Base-by-base conservation (phyloP, 2,329 filamentous ascomycete species). In the Fusarium clavum region DNA sequence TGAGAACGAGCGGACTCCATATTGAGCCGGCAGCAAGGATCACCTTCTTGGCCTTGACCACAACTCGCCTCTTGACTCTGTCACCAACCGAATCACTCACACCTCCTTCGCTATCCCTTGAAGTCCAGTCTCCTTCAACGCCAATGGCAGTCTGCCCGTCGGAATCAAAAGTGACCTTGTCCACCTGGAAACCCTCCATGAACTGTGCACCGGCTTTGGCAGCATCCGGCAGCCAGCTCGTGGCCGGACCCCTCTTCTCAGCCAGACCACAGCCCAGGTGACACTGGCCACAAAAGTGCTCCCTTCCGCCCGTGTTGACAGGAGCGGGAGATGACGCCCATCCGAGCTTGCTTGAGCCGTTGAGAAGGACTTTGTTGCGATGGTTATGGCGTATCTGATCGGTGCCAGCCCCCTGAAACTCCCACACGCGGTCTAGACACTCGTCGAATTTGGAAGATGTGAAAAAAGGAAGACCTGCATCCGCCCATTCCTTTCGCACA, bases 401-500 rank as follows among this genome's bases (percentile, higher is more conserved):
- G 0, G 87, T 83, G 13, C 87, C 87, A 16, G 93, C 93, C 27
- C 94, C 94, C 89, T 97, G 94, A 11, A 88, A 87, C 6, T 89
- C 83, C 77, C 91, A 96, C 3, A 98, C 92, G 11, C 90, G 87
- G 76, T 97, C 93, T 22, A 97, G 80, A 58, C 87, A 92, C n/a
- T 87, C 85, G 77, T 97, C 94, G 75, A 91, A 98, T 22, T 91
- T 90, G 0, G 85, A 78, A 0, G 90, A 90, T 0, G 88, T 89
- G 77, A 97, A 97, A 73, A 97, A 91, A 0, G 87, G 85, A 25
- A 98, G 82, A 0, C 90, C 90, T 18, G 81, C 75, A 53, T 87
- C 83, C 0, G 92, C 90, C 94, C 95, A 98, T 80, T 97, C 93
- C 71, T 88, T 84, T 6, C 94, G 88, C 2, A 97, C 92, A 69